Conservation (phyloP, 2,329 filamentous ascomycete species). For the Fusarium austroafricanum region DNA sequence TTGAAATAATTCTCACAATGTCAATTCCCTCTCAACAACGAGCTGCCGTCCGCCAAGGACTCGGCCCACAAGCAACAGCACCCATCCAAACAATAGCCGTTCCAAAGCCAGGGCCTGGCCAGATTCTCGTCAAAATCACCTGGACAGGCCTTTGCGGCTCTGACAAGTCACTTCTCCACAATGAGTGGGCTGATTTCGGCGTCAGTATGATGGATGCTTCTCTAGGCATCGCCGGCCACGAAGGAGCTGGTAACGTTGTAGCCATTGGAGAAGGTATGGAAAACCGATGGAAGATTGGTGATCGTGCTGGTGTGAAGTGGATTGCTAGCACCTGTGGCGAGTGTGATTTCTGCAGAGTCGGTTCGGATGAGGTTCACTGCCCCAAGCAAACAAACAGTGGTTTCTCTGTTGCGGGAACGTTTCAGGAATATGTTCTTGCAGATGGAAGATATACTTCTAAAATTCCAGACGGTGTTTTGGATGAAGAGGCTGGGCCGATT, state of each 20-base stretch:
- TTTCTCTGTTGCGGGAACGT: slow-evolving; percentile 88
- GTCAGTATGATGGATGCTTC: slow-evolving; percentile 32
- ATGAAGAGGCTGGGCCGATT: slow-evolving; percentile 81
- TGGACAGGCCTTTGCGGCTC: slow-evolving; percentile 45
- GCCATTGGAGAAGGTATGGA: slow-evolving; percentile 78
- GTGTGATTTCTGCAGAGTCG: slow-evolving; percentile 82
- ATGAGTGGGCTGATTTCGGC: slow-evolving; percentile 43
- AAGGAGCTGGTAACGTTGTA: slow-evolving; percentile 84
- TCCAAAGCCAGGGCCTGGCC: slow-evolving; percentile 32
- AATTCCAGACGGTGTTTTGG: slow-evolving; percentile 76
- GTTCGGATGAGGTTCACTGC: slow-evolving; percentile 82
- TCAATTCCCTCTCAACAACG: slow-evolving; percentile 33
- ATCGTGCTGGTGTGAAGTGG: slow-evolving; percentile 89
- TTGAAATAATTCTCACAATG: slow-evolving; percentile 5
- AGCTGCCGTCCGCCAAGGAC: slow-evolving; percentile 42
- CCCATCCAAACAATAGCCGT: slow-evolving; percentile 35
- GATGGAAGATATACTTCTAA: slow-evolving; percentile 84
- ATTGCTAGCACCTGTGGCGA: slow-evolving; percentile 83
- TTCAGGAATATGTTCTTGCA: slow-evolving; percentile 88
- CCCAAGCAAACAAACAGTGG: slow-evolving; percentile 78
- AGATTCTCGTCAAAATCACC: slow-evolving; percentile 42
- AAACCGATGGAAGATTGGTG: slow-evolving; percentile 77
- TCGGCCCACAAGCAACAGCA: slow-evolving; percentile 22
- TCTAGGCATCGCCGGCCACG: slow-evolving; percentile 72
- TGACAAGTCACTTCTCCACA: slow-evolving; percentile 42